Conservation (phyloP, 306 rosid species). For the Clitoria ternatea region DNA sequence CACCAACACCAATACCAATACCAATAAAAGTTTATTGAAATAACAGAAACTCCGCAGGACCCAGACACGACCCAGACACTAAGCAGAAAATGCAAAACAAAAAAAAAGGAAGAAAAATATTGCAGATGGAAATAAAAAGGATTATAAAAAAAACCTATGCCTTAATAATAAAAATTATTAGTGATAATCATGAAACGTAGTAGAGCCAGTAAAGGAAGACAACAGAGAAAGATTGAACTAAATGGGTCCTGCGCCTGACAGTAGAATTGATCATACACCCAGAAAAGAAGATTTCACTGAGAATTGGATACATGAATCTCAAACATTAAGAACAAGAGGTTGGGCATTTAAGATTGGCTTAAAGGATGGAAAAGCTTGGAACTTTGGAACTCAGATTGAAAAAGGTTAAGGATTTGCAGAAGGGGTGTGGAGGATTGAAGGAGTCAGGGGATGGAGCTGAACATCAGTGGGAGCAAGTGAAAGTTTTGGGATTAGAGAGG, state of each 20-base stretch:
- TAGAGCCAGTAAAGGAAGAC: conserved; percentile 91
- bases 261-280: conserved; percentile 92
- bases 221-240: conserved; percentile 88
- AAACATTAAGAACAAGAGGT: conserved; percentile 61
- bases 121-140: not conserved
- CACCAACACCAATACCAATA: not conserved
- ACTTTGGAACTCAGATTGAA: no score
- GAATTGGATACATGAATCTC: conserved; percentile 91
- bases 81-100: not conserved
- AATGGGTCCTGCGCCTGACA: conserved; percentile 82
- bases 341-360: conserved; percentile 59
- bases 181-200: conserved; percentile 84
- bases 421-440: not conserved
- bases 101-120: not conserved
- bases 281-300: conserved; percentile 64
- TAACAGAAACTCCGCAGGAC: no score
- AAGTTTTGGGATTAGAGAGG: no score
- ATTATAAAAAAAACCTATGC: not conserved
- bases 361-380: no score
- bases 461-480: no score
- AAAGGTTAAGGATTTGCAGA: not conserved
- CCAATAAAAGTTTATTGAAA: not conserved
- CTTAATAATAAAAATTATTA: not conserved
- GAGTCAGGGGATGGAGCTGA: not conserved
- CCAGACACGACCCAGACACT: conserved; percentile 63